Conservation (phyloP, 768 basidiomycete genomes). For the Leccinum boreale region DNA sequence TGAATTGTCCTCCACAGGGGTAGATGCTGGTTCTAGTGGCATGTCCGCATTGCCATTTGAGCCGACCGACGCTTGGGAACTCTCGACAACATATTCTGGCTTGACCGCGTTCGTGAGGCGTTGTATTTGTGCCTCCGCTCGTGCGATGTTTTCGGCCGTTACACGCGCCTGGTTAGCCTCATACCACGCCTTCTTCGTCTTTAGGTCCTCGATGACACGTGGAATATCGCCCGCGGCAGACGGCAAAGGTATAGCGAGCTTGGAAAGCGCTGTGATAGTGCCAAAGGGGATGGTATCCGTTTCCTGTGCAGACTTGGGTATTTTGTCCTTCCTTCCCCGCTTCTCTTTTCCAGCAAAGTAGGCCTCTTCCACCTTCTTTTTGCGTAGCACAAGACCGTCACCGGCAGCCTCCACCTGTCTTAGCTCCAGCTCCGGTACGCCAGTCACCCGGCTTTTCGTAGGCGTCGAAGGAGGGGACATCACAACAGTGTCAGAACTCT, state of each 20-base stretch:
- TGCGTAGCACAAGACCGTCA: slow-evolving; percentile 69
- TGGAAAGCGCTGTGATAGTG: slow-evolving; percentile 84
- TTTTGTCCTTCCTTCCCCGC: slow-evolving; percentile 56
- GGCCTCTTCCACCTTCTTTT: slow-evolving; percentile 89
- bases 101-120: slow-evolving; percentile 49
- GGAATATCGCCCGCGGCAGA: slow-evolving; percentile 70
- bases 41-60: slow-evolving; percentile 40
- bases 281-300: slow-evolving; percentile 60
- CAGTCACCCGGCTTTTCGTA: slow-evolving; percentile 45
- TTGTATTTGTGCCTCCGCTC: slow-evolving; percentile 74
- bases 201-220: slow-evolving; percentile 84
- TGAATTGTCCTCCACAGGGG: slow-evolving; percentile 33
- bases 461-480: slow-evolving; percentile 41
- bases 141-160: slow-evolving; percentile 76
- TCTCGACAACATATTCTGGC: slow-evolving; percentile 32
- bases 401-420: slow-evolving; percentile 72
- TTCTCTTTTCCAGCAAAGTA: slow-evolving; percentile 76
- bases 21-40: slow-evolving; percentile 45
- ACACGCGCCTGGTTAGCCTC: slow-evolving; percentile 85
- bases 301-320: slow-evolving; percentile 39
- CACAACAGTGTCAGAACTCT: slow-evolving; percentile 44
- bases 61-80: slow-evolving; percentile 24
- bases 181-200: slow-evolving; percentile 93
- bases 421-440: slow-evolving; percentile 79
- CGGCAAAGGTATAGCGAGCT: slow-evolving; percentile 89